phyloP scores from a whole-genome alignment of 73 alveolate species.

The Paramecium sexaurelia region DNA sequence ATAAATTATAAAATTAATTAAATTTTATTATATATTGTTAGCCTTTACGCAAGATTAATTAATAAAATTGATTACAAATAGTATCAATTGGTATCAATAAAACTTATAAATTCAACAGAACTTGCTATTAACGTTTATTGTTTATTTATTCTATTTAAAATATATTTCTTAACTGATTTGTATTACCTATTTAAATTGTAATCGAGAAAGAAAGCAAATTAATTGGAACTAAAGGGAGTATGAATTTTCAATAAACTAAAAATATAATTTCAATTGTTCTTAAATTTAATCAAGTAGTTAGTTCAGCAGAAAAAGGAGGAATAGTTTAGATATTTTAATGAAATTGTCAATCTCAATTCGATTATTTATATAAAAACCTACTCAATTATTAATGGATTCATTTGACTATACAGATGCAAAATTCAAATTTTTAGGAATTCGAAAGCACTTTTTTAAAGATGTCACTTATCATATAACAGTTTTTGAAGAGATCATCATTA shows the following conservation, averaged over 20 bases:
- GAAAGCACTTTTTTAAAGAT: conserved; percentile 27
- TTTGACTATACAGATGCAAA: conserved; percentile 28
- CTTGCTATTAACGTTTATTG: not conserved
- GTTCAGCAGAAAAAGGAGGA: not conserved
- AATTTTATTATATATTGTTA: not conserved
- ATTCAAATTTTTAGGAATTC: conserved; percentile 4
- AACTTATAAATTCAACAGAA: not conserved
- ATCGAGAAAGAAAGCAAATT: not conserved
- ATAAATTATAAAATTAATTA: not conserved
- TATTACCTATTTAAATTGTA: not conserved
- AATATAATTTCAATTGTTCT: not conserved
- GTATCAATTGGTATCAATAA: not conserved
- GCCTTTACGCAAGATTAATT: not conserved
- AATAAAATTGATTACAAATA: not conserved
- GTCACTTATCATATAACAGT: not conserved
- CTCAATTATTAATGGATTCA: conserved; percentile 20
- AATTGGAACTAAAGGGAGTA: not conserved
- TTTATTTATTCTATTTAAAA: not conserved
- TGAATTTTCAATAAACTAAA: not conserved
- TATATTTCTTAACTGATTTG: too few relatives aligned
- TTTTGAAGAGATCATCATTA: conserved; percentile 5
- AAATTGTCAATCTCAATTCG: not conserved
- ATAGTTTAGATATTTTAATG: not conserved
- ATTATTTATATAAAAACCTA: not conserved
- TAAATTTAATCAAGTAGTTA: not conserved